These are phyloP conservation scores for Tolypocladium amazonense DNA, from an alignment of 2,329 filamentous ascomycete species.

Conservation along the genomic window DNA sequence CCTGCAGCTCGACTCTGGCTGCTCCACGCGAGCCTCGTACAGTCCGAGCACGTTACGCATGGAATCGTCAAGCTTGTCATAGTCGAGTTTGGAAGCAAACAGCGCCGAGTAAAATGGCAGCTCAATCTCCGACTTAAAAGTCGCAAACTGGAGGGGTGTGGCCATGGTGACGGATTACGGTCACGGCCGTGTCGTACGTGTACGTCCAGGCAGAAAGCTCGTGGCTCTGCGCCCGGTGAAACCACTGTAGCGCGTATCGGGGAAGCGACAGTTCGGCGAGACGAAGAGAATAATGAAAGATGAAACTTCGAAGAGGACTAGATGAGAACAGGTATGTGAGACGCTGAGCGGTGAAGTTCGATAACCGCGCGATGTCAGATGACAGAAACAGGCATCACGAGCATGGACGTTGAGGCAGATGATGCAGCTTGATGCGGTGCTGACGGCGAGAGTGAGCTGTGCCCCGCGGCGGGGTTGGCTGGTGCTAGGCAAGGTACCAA, in stretches of 20 bases:
- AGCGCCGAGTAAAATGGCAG: constrained; percentile 89
- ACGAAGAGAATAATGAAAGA: not conserved
- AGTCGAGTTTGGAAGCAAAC: constrained; percentile 88
- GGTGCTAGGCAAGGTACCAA: not conserved
- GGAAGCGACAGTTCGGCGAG: not conserved
- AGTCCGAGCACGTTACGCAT: constrained; percentile 76
- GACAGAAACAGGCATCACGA: constrained; percentile 11
- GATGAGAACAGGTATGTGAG: not conserved
- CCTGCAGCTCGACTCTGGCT: constrained; percentile 66
- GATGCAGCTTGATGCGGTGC: constrained; percentile 3
- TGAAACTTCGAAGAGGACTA: not conserved
- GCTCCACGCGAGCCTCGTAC: constrained; percentile 73
- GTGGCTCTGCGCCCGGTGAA: not conserved
- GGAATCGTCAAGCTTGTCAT: constrained; percentile 94
- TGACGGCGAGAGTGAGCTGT: not conserved
- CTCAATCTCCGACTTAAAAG: constrained; percentile 90
- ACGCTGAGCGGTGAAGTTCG: not conserved
- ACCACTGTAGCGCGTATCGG: not conserved
- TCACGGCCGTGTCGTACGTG: not conserved
- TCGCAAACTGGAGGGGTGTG: constrained; percentile 57
- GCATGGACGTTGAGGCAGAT: constrained; percentile 8
- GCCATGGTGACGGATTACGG: constrained; percentile 32
- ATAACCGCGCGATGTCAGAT: constrained; percentile 9
- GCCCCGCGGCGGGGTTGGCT: constrained; percentile 14
- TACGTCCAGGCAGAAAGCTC: not conserved